Evolutionary conservation across 495 filamentous ascomycete species (phyloP), one percentile per base, ranked within the genome.

Genomic region (Lichenothelia convexa): DNA sequence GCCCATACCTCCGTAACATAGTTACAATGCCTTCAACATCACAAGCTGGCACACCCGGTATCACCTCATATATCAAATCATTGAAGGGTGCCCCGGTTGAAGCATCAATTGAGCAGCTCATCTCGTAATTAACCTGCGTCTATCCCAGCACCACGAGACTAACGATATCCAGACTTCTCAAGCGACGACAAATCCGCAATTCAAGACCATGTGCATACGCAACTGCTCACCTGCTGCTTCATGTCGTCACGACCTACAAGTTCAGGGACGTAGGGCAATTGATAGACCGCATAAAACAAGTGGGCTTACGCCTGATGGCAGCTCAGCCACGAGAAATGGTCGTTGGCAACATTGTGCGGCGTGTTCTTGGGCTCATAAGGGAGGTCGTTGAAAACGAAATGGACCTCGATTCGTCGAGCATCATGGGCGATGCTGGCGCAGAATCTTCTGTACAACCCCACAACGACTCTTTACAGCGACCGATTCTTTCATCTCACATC

Each of bases 341-440:
- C 3, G 84, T 93, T 18, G 87, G 87, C 32, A 97, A 95, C 46
- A 79, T 95, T 46, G 80, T 93, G 21, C 68, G 87, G 36, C 76
- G 89, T 38, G 78, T 94, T 13, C 60, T 97, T 16, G 84, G 82
- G 24, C 64, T 95, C 34, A 84, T 97, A 44, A 73, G 89, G 18
- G 87, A 94, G 49, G 87, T 94, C 48, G 75, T 77, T 22, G 72
- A 81, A 34, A 84, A 87, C 46, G 78, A 84, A 36, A 61, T 77
- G 30, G 81, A 77, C 32, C 76, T 63, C 26, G 79, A 79, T 38
- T 59, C 60, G 7, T 60, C 64, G 67, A n/a, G n/a, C n/a, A n/a
- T n/a, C 27, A 43, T 46, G 45, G 63, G 69, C 45, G 62, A 72
- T 44, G 50, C 58, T 41, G 53, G 57, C 36, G 38, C 30, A 17